phyloP scores from a whole-genome alignment of 441 rosid species.

The Erodium texanum region DNA sequence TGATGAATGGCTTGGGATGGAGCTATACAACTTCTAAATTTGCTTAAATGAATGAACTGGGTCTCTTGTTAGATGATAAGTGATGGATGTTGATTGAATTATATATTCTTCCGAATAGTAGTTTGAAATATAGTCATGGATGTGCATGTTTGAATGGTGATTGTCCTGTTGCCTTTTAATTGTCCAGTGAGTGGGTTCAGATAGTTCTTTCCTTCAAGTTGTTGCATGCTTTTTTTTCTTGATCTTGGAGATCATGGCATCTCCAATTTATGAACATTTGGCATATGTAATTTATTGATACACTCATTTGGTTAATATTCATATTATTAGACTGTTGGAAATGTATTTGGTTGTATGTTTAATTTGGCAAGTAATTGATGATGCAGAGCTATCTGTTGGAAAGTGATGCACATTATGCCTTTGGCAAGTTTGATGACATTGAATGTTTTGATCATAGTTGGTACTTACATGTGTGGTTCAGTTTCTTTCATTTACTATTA shows the following conservation, averaged over 20 bases:
- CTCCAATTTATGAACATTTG: constrained; percentile 4
- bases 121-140: constrained; percentile 4
- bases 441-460: not conserved
- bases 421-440: constrained; percentile 7
- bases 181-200: constrained; percentile 17
- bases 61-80: constrained; percentile 28
- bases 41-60: constrained; percentile 23
- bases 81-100: constrained; percentile 24
- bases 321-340: not conserved
- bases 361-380: not conserved
- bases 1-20: constrained; percentile 30
- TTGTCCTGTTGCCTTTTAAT: constrained; percentile 13
- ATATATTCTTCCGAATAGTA: constrained; percentile 9
- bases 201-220: constrained; percentile 14
- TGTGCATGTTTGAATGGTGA: constrained; percentile 17
- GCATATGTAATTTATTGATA: too few relatives aligned
- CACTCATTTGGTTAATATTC: too few relatives aligned
- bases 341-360: not conserved
- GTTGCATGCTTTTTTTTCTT: constrained; percentile 7
- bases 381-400: not conserved
- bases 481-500: not conserved
- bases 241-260: too few relatives aligned
- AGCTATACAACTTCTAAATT: constrained; percentile 12
- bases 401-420: not conserved
- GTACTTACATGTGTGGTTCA: not conserved